phyloP scores from a whole-genome alignment of 1,284 basidiomycete species.

The Microbotryum intermedium region DNA sequence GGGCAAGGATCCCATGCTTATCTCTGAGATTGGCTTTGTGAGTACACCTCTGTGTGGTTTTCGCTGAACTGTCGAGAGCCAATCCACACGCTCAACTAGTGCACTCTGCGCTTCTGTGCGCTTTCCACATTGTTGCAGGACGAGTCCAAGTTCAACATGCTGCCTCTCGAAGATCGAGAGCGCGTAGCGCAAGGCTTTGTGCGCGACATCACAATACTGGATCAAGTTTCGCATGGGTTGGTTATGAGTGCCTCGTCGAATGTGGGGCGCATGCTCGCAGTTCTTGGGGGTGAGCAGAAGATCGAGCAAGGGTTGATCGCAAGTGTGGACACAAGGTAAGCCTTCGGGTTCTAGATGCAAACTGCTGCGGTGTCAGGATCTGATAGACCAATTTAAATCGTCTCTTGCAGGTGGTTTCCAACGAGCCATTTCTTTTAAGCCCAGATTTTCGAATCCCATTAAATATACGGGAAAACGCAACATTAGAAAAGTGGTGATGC shows the following conservation, averaged over 20 bases:
- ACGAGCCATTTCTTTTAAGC: constrained; percentile 14
- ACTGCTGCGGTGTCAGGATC: neutral
- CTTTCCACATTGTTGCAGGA: constrained; percentile 7
- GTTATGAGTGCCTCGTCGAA: constrained; percentile 31
- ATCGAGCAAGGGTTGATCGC: constrained; percentile 5
- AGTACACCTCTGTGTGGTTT: neutral
- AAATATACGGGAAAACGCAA: no score
- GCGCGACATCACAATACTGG: constrained; percentile 29
- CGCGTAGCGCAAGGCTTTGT: constrained; percentile 22
- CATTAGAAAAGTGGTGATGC: no score
- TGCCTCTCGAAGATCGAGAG: constrained; percentile 16
- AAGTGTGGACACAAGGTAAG: constrained; percentile 29
- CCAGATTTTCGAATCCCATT: no score
- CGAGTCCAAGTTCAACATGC: constrained; percentile 30
- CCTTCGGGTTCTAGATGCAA: neutral
- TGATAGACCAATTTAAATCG: neutral
- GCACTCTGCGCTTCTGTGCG: no score
- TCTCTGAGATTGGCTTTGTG: constrained; percentile 4
- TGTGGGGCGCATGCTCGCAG: constrained; percentile 30
- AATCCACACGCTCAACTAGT: no score
- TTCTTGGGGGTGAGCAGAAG: constrained; percentile 15
- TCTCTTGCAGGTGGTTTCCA: constrained; percentile 25
- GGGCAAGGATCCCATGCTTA: neutral
- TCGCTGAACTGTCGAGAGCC: neutral
- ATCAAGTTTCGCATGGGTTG: constrained; percentile 22